A percentile compares a stretch with the other conserved stretches of the same genome.
phyloP scores from a whole-genome alignment of 768 basidiomycete genomes.

The Amylocystis lapponica region DNA sequence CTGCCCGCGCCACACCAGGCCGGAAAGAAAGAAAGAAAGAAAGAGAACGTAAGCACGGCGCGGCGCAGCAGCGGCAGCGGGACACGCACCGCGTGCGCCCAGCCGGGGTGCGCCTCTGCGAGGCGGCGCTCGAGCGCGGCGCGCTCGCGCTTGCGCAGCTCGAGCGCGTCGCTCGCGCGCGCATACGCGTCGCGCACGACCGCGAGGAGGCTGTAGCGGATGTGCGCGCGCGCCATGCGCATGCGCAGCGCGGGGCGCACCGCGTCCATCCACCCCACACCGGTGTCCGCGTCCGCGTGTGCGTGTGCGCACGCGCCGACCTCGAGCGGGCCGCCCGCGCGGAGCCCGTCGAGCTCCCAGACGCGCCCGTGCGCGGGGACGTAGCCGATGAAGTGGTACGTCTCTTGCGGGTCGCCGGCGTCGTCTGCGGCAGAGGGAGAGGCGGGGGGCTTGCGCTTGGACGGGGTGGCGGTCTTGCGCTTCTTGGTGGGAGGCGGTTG shows the following conservation, averaged over 20 bases:
- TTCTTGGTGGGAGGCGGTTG: constrained; percentile 35
- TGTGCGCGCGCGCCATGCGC: constrained; percentile 40
- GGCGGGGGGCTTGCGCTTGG: constrained; percentile 20
- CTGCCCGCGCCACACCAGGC: constrained; percentile 20
- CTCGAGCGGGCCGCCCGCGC: constrained; percentile 50
- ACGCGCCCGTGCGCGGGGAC: constrained; percentile 57
- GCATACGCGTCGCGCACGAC: constrained; percentile 48
- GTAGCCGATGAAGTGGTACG: constrained; percentile 63
- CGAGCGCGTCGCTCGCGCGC: constrained; percentile 44
- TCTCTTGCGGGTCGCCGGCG: constrained; percentile 36
- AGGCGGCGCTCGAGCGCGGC: constrained; percentile 40
- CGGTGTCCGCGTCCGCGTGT: constrained; percentile 1
- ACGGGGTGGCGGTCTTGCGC: constrained; percentile 15
- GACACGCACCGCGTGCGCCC: constrained; percentile 26
- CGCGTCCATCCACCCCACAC: constrained; percentile 48
- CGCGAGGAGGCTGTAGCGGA: constrained; percentile 57
- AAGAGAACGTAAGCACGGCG: background rate
- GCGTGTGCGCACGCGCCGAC: constrained; percentile 36
- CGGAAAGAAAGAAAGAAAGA: background rate
- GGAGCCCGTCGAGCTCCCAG: constrained; percentile 68
- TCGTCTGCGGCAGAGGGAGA: constrained; percentile 12
- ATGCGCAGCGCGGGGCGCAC: constrained; percentile 61
- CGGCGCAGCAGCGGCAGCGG: constrained; percentile 1
- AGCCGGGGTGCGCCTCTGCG: constrained; percentile 28
- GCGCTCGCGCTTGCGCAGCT: constrained; percentile 46